These are phyloP conservation scores for Hysterium pulicare DNA, from an alignment of 2,329 filamentous ascomycete genomes.

Conservation along the genomic window DNA sequence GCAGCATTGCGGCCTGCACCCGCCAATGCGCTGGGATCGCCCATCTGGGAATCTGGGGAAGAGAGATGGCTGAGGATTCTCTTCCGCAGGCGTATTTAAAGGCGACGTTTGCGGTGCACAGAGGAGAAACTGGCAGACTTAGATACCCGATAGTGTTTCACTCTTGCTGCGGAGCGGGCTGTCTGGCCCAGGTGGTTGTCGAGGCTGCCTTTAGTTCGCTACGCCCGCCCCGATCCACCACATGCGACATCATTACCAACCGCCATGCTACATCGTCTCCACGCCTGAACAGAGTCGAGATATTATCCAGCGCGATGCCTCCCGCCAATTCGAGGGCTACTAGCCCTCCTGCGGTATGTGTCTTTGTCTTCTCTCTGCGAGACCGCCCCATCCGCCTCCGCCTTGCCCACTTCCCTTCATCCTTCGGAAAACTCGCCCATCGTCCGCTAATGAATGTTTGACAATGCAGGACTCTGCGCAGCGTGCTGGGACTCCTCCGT, in stretches of 20 bases:
- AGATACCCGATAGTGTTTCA: no score
- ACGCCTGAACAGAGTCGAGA: conserved; percentile 4
- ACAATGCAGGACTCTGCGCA: conserved; percentile 19
- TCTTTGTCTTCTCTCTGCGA: conserved; percentile 3
- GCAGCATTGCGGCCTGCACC: conserved; percentile 11
- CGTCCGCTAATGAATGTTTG: conserved; percentile 12
- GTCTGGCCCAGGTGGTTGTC: no score
- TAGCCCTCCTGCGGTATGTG: conserved; percentile 18
- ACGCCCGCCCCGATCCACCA: conserved; percentile 2
- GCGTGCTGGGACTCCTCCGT: conserved; percentile 24
- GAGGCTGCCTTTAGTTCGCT: background rate
- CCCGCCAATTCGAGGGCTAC: conserved; percentile 31
- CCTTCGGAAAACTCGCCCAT: background rate
- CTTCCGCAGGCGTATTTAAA: no score
- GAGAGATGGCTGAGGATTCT: background rate
- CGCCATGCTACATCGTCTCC: conserved; percentile 5
- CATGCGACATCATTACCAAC: conserved; percentile 1
- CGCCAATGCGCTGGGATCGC: conserved; percentile 7
- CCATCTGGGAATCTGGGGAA: conserved; percentile 6
- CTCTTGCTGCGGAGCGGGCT: no score
- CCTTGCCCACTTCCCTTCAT: background rate
- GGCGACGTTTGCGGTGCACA: no score
- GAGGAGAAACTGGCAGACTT: no score
- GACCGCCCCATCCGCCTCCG: conserved; percentile 6
- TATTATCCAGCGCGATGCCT: conserved; percentile 24